Base-by-base conservation (phyloP, 768 basidiomycete species). In the Amanita phalloides region DNA sequence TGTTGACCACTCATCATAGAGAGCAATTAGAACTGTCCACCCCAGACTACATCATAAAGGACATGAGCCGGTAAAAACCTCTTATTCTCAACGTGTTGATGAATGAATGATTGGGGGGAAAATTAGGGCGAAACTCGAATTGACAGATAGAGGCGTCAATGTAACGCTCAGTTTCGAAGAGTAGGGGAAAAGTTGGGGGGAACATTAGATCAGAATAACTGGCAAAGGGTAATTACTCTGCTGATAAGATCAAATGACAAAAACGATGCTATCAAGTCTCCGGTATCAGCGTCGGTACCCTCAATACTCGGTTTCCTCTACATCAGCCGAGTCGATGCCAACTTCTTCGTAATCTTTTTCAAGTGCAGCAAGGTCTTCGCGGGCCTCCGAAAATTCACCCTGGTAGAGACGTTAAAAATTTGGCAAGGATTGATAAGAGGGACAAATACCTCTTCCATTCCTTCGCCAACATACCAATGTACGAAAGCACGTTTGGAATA, bases 301-400 rank as follows among this genome's bases (percentile, higher is more conserved):
- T 64, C 72, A 81, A 57, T 79, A 79, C 58, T 80, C 79, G 51
- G 66, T 75, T 56, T 75, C 72, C 53, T 74, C 76, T 25, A 62
- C 71, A 54, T 76, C 75, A 36, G 71, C 74, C 33, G 74, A 75
- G 60, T 76, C 76, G 28, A 68, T 71, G 56, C 73, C 76, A 61
- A 78, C 91, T 66, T 96, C 90, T 66, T 91, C 90, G 61, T 92
- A 93, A 58, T 92, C 91, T 69, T 92, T 96, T 77, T 97, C 95
- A 51, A 99, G 82, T n/a, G 95, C 95, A n/a, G 95, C 96, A 53
- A 99, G 84, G 67, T 99, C 95, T 72, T 99, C 96, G 54, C 95
- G 87, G 17, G 95, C 95, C 74, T 97, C 95, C 17, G 91, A 94
- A 74, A 98, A 97, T 73, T 99, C 95, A 66, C 95, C 95, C 79